Evolutionary conservation across 208 protist genomes (phyloP), one percentile per base, ranked within the genome.

Genomic region (Spongospora subterranea): DNA sequence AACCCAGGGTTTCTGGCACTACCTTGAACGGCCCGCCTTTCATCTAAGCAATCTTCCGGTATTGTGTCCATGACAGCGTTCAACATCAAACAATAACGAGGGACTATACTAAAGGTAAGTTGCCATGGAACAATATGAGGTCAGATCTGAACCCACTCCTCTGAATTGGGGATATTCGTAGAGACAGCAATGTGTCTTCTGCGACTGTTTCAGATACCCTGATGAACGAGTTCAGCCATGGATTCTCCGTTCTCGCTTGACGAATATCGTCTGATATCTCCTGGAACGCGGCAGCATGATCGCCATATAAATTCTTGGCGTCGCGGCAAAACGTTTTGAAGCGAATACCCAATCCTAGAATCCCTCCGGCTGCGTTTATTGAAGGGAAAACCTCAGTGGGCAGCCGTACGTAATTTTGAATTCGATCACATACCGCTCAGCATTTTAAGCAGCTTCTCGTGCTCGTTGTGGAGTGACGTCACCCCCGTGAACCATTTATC

Each of bases 11-110:
- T 20, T 20, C 6, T 40, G n/a, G 17, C 6, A 13, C 40, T 6
- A 82, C 71, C 71, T 82, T 82, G n/a, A 43, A 82, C 40, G 71
- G 71, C n/a, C n/a, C n/a, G 6, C 71, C 71, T 6, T 82, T 82
- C 71, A 35, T 6, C 71, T 39, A 35, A 6, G 13, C n/a, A 17
- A 82, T 43, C 40, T 13, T 39, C 71, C 6, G 71, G n/a, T 35
- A 82, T 20, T 6, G 17, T 43, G 17, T 82, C n/a, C n/a, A 82
- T 6, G 11, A 82, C 35, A 6, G 71, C 40, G 6, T 6, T 82
- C 71, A 82, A n/a, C 71, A 82, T 82, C n/a, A 82, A 20, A 20
- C 17, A 40, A 43, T 82, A 82, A 82, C 71, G 71, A 40, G 71
- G 71, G 35, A 82, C 71, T 82, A 17, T 43, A 6, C 6, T 35